Evolutionary conservation across 768 basidiomycete genomes (phyloP), one percentile per base, ranked within the genome.

Genomic region (Russula lepida): DNA sequence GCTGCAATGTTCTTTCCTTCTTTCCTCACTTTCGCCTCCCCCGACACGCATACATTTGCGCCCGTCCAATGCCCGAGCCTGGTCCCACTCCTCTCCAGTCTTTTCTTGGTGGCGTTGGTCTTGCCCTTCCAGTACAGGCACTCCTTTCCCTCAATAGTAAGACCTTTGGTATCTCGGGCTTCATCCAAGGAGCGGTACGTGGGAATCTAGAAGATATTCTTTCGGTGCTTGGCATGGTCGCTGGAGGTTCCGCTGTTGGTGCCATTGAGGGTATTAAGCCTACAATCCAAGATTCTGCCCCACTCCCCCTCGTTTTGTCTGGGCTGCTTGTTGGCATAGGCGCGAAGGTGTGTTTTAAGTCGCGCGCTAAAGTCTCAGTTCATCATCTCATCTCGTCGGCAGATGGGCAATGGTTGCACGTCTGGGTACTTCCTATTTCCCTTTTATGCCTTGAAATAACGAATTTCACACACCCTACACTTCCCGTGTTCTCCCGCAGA

Each of bases 351-450:
- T n/a, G 66, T 49, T 3, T 17, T 0, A 4, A 41, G 12, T n/a
- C n/a, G 35, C n/a, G 35, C 28, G 17, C 27, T 6, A 4, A 23
- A 2, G n/a, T 33, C 28, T 47, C 43, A 30, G 35, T 23, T 19
- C 33, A 21, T 44, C 23, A 13, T 33, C 39, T 30, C 7, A 56
- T 47, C 51, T 33, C 43, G 7, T 23, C 7, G 4, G 30, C 41
- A 80, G 84, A 68, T 85, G 55, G 74, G 79, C 17, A 83, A 82
- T 59, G 84, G 84, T 25, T 86, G 84, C 68, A 85, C 84, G 12
- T 85, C 84, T 19, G 84, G 84, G 83, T 84, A 69, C 25, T 9
- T 27, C 44, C 8, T 8, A 0, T 35, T 43, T 13, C 6, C 68
- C 54, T 23, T 44, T 15, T 47, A 12, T n/a, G 21, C 12, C n/a